phyloP scores from a whole-genome alignment of 2,329 filamentous ascomycete genomes.

The Cercospora beticola region DNA sequence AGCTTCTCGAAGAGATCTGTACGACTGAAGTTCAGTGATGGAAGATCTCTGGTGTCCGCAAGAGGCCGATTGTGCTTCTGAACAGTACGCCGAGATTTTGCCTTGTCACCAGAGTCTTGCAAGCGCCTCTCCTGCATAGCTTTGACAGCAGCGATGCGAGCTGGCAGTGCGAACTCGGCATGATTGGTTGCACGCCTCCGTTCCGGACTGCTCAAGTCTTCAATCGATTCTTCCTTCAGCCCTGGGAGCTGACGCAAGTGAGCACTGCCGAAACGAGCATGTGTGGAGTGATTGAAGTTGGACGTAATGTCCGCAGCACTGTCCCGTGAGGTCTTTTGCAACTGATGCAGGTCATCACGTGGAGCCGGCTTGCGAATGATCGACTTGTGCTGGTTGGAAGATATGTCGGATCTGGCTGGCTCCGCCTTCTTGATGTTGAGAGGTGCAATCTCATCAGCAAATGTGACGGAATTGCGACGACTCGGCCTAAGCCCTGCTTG shows the following conservation, averaged over 20 bases:
- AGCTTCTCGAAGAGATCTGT: conserved; percentile 49
- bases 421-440: conserved; percentile 37
- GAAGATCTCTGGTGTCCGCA: conserved; percentile 43
- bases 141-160: conserved; percentile 39
- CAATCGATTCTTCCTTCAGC: conserved; percentile 51
- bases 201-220: conserved; percentile 45
- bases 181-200: conserved; percentile 26
- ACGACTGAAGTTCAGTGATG: conserved; percentile 51
- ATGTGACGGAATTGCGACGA: conserved; percentile 33
- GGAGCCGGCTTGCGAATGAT: conserved; percentile 33
- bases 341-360: conserved; percentile 26
- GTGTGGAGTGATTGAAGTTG: conserved; percentile 23
- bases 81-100: conserved; percentile 32
- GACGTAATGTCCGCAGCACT: conserved; percentile 31
- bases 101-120: conserved; percentile 35
- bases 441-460: conserved; percentile 39
- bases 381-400: conserved; percentile 29
- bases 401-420: conserved; percentile 22
- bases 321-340: conserved; percentile 26
- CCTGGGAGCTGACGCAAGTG: conserved; percentile 41
- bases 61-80: conserved; percentile 36
- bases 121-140: conserved; percentile 39
- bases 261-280: conserved; percentile 32
- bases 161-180: conserved; percentile 34
- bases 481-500: conserved; percentile 21